A percentile compares a stretch with the other conserved stretches of the same genome.
phyloP scores from a whole-genome alignment of 2,329 filamentous ascomycete species.

The Monosporascus sp. region DNA sequence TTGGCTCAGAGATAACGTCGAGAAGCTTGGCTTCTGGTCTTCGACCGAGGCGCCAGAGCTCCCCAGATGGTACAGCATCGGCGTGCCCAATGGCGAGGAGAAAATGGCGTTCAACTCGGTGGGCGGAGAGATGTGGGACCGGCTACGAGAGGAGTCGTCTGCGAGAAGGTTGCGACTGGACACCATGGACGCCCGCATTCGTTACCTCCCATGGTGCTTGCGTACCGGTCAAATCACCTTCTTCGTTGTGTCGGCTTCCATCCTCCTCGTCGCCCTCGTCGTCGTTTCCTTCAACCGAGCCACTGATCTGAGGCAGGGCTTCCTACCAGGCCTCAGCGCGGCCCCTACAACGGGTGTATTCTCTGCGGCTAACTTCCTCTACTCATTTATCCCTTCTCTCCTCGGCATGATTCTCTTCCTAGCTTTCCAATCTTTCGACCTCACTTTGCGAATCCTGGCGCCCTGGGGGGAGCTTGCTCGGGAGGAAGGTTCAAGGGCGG shows the following conservation, averaged over 20 bases:
- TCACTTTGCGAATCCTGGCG: constrained; percentile 58
- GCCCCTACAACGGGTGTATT: constrained; percentile 60
- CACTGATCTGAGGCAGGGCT: constrained; percentile 62
- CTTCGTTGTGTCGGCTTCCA: constrained; percentile 55
- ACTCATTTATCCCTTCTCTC: constrained; percentile 66
- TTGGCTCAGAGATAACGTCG: constrained; percentile 51
- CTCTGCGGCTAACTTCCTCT: constrained; percentile 83
- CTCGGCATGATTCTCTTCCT: constrained; percentile 64
- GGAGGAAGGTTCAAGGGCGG: constrained; percentile 54
- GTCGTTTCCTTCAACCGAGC: constrained; percentile 72
- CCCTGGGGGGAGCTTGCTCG: constrained; percentile 62
- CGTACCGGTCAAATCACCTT: constrained; percentile 59
- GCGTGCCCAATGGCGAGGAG: constrained; percentile 19
- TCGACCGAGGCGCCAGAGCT: constrained; percentile 54
- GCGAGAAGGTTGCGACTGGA: constrained; percentile 45
- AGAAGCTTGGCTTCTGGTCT: constrained; percentile 84
- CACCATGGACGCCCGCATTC: constrained; percentile 49
- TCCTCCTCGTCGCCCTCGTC: constrained; percentile 65
- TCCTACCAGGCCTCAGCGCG: constrained; percentile 61
- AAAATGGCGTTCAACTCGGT: constrained; percentile 19
- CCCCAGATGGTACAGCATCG: constrained; percentile 62
- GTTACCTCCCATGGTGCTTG: constrained; percentile 74
- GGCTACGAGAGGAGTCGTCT: constrained; percentile 24
- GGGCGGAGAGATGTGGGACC: constrained; percentile 19
- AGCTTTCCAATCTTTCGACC: constrained; percentile 61